A percentile compares a stretch with the other conserved stretches of the same genome.
phyloP scores from a whole-genome alignment of 2,329 filamentous ascomycete species.

The Tolypocladium pustulatum region DNA sequence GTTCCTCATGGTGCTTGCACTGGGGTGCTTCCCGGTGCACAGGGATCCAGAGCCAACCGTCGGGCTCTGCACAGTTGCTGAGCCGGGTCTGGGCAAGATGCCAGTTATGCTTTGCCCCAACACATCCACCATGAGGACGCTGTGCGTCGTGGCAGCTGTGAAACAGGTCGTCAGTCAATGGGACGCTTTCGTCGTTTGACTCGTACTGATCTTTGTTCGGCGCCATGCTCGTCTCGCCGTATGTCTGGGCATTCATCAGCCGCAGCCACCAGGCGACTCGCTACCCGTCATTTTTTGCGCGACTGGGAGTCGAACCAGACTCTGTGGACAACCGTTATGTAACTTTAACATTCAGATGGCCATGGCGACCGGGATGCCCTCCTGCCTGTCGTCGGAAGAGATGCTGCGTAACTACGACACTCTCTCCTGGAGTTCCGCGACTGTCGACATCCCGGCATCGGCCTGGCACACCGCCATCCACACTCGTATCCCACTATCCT shows the following conservation, averaged over 20 bases:
- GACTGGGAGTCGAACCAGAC: constrained; percentile 2
- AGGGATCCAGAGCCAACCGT: background rate
- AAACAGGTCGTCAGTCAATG: constrained; percentile 7
- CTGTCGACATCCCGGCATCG: background rate
- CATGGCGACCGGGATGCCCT: constrained; percentile 2
- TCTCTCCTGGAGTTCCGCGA: background rate
- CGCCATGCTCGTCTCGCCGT: constrained; percentile 3
- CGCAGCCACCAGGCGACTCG: background rate
- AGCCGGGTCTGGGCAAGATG: constrained; percentile 7
- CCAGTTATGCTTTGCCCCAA: constrained; percentile 8
- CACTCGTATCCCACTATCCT: constrained; percentile 2
- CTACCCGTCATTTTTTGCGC: background rate
- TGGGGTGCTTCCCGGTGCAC: constrained; percentile 2
- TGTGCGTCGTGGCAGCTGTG: constrained; percentile 7
- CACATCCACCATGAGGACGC: constrained; percentile 3
- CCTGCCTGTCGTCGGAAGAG: constrained; percentile 2
- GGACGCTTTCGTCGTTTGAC: constrained; percentile 5
- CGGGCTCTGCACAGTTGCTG: constrained; percentile 8
- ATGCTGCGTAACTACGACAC: background rate
- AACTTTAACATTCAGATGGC: constrained; percentile 6
- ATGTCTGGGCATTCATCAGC: constrained; percentile 3
- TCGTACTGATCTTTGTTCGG: constrained; percentile 3
- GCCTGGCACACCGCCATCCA: constrained; percentile 1
- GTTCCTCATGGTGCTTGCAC: constrained; percentile 6
- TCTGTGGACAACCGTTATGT: constrained; percentile 4